phyloP scores from a whole-genome alignment of 139 green algal genomes.

The Chlorella sp. region DNA sequence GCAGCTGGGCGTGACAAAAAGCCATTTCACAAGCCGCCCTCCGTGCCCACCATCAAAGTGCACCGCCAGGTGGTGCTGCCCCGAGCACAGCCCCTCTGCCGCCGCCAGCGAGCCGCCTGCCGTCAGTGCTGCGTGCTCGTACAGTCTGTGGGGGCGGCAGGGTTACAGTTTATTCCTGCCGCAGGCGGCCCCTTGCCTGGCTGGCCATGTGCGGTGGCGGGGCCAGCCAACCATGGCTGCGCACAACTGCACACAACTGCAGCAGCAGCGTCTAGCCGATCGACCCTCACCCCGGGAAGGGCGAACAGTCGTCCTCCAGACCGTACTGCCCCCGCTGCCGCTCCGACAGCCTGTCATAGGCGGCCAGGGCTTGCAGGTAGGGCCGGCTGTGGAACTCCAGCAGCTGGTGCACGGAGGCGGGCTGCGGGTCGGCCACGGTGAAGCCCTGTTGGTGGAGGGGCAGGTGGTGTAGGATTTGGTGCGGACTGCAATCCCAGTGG shows the following conservation, averaged over 20 bases:
- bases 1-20: no score
- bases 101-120: constrained; percentile 31
- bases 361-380: constrained; percentile 30
- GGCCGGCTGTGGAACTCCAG: constrained; percentile 27
- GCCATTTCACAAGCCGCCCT: no score
- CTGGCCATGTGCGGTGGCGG: no score
- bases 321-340: constrained; percentile 19
- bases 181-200: no score
- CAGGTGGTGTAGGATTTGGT: background rate
- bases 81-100: constrained; percentile 12
- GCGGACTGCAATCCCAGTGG: no score
- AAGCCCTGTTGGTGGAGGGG: no score
- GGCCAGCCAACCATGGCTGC: no score
- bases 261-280: background rate
- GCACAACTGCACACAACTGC: background rate
- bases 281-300: constrained; percentile 18
- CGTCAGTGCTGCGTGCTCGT: constrained; percentile 15
- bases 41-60: constrained; percentile 26
- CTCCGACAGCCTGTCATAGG: background rate
- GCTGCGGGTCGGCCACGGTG: background rate
- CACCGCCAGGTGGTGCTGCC: constrained; percentile 13
- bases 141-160: constrained; percentile 3
- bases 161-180: no score
- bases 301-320: constrained; percentile 36
- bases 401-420: constrained; percentile 27